A percentile compares a stretch with the other conserved stretches of the same genome.
phyloP scores from a whole-genome alignment of 805 yeast genomes.

The Pichia cabralensis region DNA sequence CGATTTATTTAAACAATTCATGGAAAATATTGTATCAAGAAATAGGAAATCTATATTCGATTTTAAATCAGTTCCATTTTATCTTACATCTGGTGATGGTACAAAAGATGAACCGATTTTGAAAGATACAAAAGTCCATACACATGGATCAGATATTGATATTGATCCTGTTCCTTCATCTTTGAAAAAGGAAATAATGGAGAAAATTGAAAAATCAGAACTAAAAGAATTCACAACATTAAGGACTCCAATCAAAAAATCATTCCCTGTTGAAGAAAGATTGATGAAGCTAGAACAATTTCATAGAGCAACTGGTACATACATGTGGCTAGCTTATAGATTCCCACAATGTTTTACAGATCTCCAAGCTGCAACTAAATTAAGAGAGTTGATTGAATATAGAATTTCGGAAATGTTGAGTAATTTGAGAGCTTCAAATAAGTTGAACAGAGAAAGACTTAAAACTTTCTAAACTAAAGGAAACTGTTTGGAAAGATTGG shows the following conservation, averaged over 20 bases:
- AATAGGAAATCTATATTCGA: slow-evolving; percentile 48
- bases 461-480: slow-evolving; percentile 11
- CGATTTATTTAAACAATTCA: slow-evolving; percentile 37
- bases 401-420: slow-evolving; percentile 42
- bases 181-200: slow-evolving; percentile 12
- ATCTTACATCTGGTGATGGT: slow-evolving; percentile 18
- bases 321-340: slow-evolving; percentile 79
- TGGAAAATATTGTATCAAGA: slow-evolving; percentile 44
- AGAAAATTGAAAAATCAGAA: slow-evolving; percentile 9
- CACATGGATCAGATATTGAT: slow-evolving; percentile 12
- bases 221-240: slow-evolving; percentile 11
- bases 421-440: slow-evolving; percentile 18
- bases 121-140: slow-evolving; percentile 9
- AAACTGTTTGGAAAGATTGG: too few species aligned
- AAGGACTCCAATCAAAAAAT: slow-evolving; percentile 12
- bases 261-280: slow-evolving; percentile 22
- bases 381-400: slow-evolving; percentile 61
- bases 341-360: slow-evolving; percentile 78
- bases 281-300: slow-evolving; percentile 44
- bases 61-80: slow-evolving; percentile 25
- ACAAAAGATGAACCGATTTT: slow-evolving; percentile 6
- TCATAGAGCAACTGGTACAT: slow-evolving; percentile 59
- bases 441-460: slow-evolving; percentile 12
- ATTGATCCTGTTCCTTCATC: slow-evolving; percentile 22
- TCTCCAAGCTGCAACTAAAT: slow-evolving; percentile 58